Percentiles rank a stretch among this genome's conserved stretches.
Evolutionary conservation across 306 rosid species (phyloP).

Genomic region (Prinsepia uniflora): DNA sequence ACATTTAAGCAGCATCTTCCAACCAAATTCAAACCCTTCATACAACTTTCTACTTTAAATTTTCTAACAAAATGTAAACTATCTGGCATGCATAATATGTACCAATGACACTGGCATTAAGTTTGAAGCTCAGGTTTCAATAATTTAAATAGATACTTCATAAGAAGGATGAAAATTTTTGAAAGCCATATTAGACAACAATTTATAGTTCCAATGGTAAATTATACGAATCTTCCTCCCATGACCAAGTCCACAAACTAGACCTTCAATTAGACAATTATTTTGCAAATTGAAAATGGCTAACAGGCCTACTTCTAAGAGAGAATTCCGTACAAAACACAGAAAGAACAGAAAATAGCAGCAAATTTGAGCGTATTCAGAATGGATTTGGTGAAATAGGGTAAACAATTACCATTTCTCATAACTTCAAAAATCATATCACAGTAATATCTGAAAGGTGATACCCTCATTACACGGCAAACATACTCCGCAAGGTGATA

Average conservation of each 20-base stretch:
- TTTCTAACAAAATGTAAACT: not conserved
- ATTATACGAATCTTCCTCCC: not conserved
- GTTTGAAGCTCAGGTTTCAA: not conserved
- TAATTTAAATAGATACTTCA: not conserved
- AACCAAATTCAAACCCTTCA: not conserved
- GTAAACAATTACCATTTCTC: constrained; percentile 68
- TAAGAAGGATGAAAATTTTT: constrained; percentile 2
- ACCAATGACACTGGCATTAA: not conserved
- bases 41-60: not conserved
- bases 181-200: not conserved
- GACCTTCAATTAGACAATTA: not conserved
- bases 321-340: not conserved
- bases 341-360: constrained; percentile 18
- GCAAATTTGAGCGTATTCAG: constrained; percentile 1
- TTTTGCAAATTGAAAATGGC: not conserved
- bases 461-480: constrained; percentile 90
- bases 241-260: not conserved
- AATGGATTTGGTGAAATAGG: constrained; percentile 28
- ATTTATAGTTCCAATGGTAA: not conserved
- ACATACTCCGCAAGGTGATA: constrained; percentile 85
- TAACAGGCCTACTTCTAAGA: not conserved
- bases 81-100: not conserved
- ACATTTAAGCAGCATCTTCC: not conserved
- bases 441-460: constrained; percentile 90
- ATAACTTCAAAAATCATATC: constrained; percentile 95